phyloP scores from a whole-genome alignment of 2,329 filamentous ascomycete genomes.

The Colletotrichum salicis region DNA sequence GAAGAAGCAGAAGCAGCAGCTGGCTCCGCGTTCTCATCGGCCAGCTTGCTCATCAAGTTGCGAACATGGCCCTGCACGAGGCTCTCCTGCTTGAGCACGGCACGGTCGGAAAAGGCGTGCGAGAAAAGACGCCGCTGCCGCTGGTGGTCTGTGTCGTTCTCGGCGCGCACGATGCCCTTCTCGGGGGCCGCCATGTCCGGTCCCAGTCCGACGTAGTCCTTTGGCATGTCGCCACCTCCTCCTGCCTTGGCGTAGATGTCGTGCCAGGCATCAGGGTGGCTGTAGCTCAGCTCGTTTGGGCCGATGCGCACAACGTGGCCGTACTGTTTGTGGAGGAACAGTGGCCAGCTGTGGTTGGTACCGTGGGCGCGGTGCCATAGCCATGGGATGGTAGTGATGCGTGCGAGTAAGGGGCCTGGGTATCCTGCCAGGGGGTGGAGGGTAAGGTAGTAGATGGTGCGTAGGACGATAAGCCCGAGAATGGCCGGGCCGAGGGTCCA shows the following conservation, averaged over 20 bases:
- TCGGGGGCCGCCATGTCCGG: constrained; percentile 43
- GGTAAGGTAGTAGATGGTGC: constrained; percentile 31
- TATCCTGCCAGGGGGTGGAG: constrained; percentile 30
- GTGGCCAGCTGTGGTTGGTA: constrained; percentile 30
- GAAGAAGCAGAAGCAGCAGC: neutral
- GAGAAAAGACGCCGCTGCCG: constrained; percentile 39
- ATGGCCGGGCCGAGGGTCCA: constrained; percentile 5
- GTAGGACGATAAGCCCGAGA: constrained; percentile 12
- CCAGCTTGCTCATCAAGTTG: constrained; percentile 31
- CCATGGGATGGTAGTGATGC: constrained; percentile 21
- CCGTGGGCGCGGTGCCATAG: constrained; percentile 30
- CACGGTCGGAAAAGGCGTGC: constrained; percentile 44
- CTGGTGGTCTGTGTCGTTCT: constrained; percentile 19
- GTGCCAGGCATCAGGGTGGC: constrained; percentile 34
- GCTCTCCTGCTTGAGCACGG: constrained; percentile 45
- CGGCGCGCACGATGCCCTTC: constrained; percentile 31
- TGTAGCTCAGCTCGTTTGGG: constrained; percentile 36
- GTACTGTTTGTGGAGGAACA: constrained; percentile 39
- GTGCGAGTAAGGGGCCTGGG: constrained; percentile 27
- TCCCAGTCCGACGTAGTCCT: constrained; percentile 44
- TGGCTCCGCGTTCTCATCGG: constrained; percentile 9
- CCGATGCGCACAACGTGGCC: constrained; percentile 36
- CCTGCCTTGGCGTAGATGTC: constrained; percentile 35
- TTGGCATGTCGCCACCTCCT: constrained; percentile 35
- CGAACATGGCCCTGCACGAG: constrained; percentile 41